Percentiles rank a stretch among this genome's conserved stretches.
phyloP scores from a whole-genome alignment of 2,329 filamentous ascomycete species.

The Xylaria sp. region DNA sequence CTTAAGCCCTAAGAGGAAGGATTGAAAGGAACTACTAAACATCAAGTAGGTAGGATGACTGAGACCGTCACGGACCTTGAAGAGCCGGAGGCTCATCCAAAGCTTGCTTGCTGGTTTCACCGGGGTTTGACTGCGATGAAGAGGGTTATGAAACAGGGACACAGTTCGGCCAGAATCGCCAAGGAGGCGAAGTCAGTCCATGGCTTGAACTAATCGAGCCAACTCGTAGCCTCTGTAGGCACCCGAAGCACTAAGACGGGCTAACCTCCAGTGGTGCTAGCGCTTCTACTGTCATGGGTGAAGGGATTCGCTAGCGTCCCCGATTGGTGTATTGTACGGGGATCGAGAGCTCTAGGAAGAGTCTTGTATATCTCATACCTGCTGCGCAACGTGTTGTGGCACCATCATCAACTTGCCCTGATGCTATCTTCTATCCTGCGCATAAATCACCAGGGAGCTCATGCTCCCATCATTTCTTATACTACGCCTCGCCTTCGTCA shows the following conservation, averaged over 20 bases:
- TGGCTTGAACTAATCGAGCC: no score
- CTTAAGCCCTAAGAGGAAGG: not conserved
- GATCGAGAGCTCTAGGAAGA: not conserved
- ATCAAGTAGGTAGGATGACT: not conserved
- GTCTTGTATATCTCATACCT: not conserved
- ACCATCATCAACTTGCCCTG: not conserved
- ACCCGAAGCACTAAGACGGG: not conserved
- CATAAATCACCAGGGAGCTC: not conserved
- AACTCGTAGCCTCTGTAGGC: not conserved
- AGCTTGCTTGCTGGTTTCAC: not conserved
- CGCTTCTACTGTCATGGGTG: no score
- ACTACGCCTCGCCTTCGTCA: not conserved
- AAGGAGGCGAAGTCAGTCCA: constrained; percentile 2
- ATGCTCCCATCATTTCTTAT: not conserved
- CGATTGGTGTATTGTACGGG: constrained; percentile 8
- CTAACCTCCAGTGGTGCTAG: not conserved
- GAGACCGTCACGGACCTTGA: no score
- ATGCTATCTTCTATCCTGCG: not conserved
- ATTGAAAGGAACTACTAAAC: not conserved
- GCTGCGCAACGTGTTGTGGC: not conserved
- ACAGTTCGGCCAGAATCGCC: constrained; percentile 3
- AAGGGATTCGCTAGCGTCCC: constrained; percentile 18
- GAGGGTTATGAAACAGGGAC: constrained; percentile 7
- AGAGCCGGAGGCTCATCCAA: no score
- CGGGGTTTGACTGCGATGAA: not conserved